These are phyloP conservation scores for Cerioporus squamosus DNA, from an alignment of 1,284 basidiomycete genomes.

Conservation along the genomic window DNA sequence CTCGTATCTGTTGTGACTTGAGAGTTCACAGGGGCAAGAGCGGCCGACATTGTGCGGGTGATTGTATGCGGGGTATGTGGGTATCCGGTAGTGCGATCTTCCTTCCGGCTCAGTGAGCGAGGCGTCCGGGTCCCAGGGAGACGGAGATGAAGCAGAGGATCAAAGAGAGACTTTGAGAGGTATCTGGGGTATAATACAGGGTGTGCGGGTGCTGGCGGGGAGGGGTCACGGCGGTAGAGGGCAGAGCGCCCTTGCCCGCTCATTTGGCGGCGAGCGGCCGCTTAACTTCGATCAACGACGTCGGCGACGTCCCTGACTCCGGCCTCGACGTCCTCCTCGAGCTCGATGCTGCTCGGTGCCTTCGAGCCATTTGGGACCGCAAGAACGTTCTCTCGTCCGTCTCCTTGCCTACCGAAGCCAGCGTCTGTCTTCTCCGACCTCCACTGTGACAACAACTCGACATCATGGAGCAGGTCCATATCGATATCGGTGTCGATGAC, in stretches of 20 bases:
- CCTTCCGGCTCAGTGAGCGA: neutral
- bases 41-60: conserved; percentile 19
- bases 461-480: too few relatives aligned
- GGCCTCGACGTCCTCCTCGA: too few relatives aligned
- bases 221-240: conserved; percentile 12
- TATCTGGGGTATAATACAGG: conserved; percentile 25
- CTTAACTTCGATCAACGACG: neutral
- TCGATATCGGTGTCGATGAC: too few relatives aligned
- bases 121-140: neutral
- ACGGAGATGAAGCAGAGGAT: neutral
- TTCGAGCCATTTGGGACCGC: too few relatives aligned
- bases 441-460: too few relatives aligned
- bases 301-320: too few relatives aligned
- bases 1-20: neutral
- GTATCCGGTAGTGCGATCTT: conserved; percentile 12
- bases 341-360: too few relatives aligned
- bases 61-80: conserved; percentile 8
- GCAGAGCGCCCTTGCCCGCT: conserved; percentile 20
- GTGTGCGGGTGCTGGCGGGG: conserved; percentile 3
- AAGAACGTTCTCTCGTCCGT: too few relatives aligned
- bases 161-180: conserved; percentile 11
- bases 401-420: too few relatives aligned
- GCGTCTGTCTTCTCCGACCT: too few relatives aligned
- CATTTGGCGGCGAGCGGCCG: conserved; percentile 1
- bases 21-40: conserved; percentile 3